Evolutionary conservation across 257 asterid genomes (phyloP).

Genomic region (Nicotiana otophora): DNA sequence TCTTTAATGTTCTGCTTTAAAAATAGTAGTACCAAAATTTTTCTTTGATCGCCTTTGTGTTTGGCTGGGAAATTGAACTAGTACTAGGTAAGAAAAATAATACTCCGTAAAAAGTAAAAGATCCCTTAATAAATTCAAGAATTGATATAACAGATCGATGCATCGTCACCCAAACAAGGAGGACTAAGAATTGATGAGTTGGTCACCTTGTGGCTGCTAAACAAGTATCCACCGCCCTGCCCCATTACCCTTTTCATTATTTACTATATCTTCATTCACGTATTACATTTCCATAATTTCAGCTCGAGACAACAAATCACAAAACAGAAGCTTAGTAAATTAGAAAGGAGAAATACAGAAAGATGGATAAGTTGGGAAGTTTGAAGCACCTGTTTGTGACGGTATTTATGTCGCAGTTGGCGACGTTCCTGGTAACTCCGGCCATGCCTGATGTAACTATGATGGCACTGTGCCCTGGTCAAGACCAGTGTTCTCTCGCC

Average conservation of each 20-base stretch:
- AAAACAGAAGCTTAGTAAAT: neutral
- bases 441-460: constrained; percentile 45
- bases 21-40: too few species aligned
- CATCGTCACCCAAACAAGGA: neutral
- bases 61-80: neutral
- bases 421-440: constrained; percentile 38
- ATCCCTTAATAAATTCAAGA: neutral
- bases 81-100: neutral
- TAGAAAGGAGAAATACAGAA: neutral
- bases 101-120: neutral
- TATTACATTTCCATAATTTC: neutral
- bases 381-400: constrained; percentile 41
- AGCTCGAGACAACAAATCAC: neutral
- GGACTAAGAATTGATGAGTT: neutral
- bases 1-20: too few species aligned
- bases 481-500: constrained; percentile 53
- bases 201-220: neutral
- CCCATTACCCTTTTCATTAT: neutral
- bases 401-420: constrained; percentile 33
- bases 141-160: neutral
- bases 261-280: neutral
- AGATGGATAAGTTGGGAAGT: constrained; percentile 19
- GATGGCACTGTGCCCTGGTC: constrained; percentile 43
- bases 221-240: neutral
- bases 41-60: neutral